phyloP scores from a whole-genome alignment of 78 protist genomes.

The Neovahlkampfia damariscottae region DNA sequence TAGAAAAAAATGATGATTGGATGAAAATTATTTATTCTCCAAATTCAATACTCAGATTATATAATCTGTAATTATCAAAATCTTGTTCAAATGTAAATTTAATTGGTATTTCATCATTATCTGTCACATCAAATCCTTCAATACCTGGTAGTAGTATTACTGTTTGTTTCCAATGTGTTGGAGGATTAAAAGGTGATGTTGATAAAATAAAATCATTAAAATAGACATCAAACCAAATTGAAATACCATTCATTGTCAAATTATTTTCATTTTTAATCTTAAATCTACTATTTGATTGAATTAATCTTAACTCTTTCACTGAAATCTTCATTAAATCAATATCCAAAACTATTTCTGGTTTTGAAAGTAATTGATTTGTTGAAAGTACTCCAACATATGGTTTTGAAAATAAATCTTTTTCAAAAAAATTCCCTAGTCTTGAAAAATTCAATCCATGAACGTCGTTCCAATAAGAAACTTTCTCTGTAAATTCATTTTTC shows the following conservation, averaged over 20 bases:
- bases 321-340: not conserved
- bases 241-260: not conserved
- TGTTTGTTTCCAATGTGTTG: constrained; percentile 13
- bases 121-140: not conserved
- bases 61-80: not conserved
- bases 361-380: not conserved
- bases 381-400: not conserved
- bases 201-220: not conserved
- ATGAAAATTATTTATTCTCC: constrained; percentile 3
- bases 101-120: not conserved
- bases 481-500: not conserved
- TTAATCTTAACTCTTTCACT: not conserved
- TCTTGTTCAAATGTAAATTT: not conserved
- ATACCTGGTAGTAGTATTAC: not conserved
- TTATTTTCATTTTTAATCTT: not conserved
- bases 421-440: not conserved
- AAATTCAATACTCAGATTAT: not conserved
- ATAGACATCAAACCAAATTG: constrained; percentile 2
- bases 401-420: not conserved
- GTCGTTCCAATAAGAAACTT: not conserved
- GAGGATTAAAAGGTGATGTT: not conserved
- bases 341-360: not conserved
- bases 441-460: not conserved
- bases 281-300: not conserved
- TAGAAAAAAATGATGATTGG: too few relatives aligned